Percentiles rank a stretch among this genome's conserved stretches.
phyloP scores from a whole-genome alignment of 2,329 filamentous ascomycete species.

The Colletotrichum zoysiae region DNA sequence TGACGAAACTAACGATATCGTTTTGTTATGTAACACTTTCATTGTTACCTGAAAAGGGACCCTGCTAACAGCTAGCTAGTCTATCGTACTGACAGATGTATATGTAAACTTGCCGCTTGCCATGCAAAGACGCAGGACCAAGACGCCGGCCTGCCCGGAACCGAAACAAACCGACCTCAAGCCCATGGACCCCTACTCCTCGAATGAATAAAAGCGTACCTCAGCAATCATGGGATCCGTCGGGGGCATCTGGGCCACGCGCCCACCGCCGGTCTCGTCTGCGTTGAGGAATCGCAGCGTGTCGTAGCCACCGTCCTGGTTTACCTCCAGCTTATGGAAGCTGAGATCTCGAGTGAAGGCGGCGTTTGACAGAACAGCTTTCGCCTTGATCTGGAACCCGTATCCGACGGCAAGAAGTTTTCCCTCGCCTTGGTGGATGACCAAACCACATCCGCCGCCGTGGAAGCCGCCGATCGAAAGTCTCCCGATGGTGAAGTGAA shows the following conservation, averaged over 20 bases:
- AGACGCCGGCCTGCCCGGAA: neutral
- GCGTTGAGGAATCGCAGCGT: neutral
- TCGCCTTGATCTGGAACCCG: neutral
- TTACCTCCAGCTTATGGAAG: slow-evolving; percentile 2
- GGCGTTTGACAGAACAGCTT: neutral
- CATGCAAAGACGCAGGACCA: neutral
- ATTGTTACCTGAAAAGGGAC: too few relatives aligned
- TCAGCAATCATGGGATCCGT: neutral
- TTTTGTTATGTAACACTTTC: too few relatives aligned
- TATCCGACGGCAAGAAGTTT: neutral
- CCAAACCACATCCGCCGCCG: neutral
- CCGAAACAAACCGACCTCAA: neutral
- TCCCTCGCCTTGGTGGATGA: neutral
- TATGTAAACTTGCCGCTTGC: neutral
- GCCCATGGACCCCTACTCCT: neutral
- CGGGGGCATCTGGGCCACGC: neutral
- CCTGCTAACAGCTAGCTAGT: too few relatives aligned
- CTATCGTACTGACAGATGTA: neutral
- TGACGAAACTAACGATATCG: too few relatives aligned
- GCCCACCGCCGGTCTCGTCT: neutral
- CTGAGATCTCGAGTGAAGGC: neutral
- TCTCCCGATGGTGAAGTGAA: neutral
- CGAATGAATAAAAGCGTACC: neutral
- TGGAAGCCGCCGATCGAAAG: neutral
- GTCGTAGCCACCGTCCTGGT: neutral